A percentile compares a stretch with the other conserved stretches of the same genome.
Evolutionary conservation across 169 alveolate species (phyloP).

Genomic region (Cryptosporidium parvum): DNA sequence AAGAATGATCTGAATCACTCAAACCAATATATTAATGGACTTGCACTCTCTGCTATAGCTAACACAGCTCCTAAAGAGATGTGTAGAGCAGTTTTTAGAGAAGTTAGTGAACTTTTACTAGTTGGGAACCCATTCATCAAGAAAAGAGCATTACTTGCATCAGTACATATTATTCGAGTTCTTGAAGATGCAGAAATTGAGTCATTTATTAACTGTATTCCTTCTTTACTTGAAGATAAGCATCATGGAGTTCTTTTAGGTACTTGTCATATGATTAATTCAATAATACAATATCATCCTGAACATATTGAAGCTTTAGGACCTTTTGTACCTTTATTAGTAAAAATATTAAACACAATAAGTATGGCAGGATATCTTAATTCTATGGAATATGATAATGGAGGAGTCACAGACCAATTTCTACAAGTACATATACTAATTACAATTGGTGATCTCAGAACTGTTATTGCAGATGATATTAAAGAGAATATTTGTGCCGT

Average conservation of each 20-base stretch:
- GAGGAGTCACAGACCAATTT: constrained; percentile 95
- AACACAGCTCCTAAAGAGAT: constrained; percentile 97
- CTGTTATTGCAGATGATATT: constrained; percentile 79
- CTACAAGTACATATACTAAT: constrained; percentile 87
- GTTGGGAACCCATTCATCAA: constrained; percentile 94
- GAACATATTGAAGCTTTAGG: constrained; percentile 79
- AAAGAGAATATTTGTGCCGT: constrained; percentile 91
- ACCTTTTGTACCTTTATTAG: constrained; percentile 62
- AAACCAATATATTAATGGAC: constrained; percentile 93
- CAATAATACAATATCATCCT: constrained; percentile 91
- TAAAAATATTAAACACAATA: constrained; percentile 79
- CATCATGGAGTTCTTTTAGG: constrained; percentile 96
- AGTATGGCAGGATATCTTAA: constrained; percentile 80
- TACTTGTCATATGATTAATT: constrained; percentile 91
- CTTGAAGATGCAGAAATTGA: constrained; percentile 79
- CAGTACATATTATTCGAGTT: constrained; percentile 86
- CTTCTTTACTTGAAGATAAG: constrained; percentile 92
- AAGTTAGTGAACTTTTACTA: constrained; percentile 91
- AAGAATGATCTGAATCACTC: constrained; percentile 95
- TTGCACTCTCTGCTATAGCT: constrained; percentile 98
- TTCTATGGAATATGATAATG: constrained; percentile 90
- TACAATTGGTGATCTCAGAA: constrained; percentile 67
- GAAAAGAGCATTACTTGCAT: constrained; percentile 95
- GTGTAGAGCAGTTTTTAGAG: constrained; percentile 94
- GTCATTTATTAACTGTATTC: constrained; percentile 89